These are phyloP conservation scores for Ophiorrhiza pumila DNA, from an alignment of 257 asterid genomes.

Conservation along the genomic window DNA sequence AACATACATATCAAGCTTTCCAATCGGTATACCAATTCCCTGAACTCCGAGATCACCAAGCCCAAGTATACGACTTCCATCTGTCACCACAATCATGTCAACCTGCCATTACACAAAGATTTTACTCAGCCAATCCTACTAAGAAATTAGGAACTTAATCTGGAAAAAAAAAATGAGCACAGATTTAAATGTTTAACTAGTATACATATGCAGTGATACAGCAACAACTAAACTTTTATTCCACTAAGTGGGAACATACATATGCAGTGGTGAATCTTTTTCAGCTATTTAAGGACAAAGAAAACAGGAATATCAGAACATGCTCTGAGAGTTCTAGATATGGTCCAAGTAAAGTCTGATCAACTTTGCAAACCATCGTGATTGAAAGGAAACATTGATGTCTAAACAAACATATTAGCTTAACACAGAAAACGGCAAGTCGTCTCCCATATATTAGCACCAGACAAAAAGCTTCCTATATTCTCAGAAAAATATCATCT, in stretches of 20 bases:
- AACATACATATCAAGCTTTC: conserved; percentile 98
- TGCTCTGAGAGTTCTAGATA: not conserved
- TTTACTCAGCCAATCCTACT: not conserved
- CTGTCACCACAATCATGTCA: conserved; percentile 97
- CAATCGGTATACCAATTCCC: conserved; percentile 97
- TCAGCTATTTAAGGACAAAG: not conserved
- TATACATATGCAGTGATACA: not conserved
- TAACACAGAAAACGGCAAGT: not conserved
- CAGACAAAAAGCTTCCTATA: not conserved
- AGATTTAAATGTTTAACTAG: not conserved
- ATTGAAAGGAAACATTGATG: not conserved
- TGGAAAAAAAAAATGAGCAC: not conserved
- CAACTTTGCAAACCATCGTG: not conserved
- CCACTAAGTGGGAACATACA: too few relatives aligned
- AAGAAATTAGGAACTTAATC: not conserved
- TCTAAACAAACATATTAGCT: not conserved
- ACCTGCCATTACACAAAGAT: conserved; percentile 55
- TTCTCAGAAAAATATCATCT: not conserved
- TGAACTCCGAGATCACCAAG: conserved; percentile 99
- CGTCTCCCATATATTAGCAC: not conserved
- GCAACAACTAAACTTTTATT: too few relatives aligned
- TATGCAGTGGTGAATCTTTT: too few relatives aligned
- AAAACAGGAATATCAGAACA: not conserved
- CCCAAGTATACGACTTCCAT: conserved; percentile 99
- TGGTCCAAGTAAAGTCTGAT: not conserved